A percentile compares a stretch with the other conserved stretches of the same genome.
phyloP scores from a whole-genome alignment of 768 basidiomycete genomes.

The Calocera cornea region DNA sequence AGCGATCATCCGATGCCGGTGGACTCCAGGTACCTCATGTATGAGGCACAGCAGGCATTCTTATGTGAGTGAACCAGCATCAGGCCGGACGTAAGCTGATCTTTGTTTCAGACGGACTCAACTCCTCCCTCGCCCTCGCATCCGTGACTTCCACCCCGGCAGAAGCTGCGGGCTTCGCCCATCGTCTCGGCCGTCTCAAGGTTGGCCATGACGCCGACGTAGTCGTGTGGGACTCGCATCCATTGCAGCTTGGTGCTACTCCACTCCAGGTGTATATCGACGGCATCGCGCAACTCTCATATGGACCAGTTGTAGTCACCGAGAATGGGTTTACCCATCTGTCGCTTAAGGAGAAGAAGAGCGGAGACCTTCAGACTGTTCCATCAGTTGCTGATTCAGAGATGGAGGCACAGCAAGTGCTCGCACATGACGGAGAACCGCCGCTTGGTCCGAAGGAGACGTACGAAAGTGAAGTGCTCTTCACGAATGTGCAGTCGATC shows the following conservation, averaged over 20 bases:
- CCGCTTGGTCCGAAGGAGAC: background rate
- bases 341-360: constrained; percentile 19
- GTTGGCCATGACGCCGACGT: constrained; percentile 26
- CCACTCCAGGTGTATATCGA: constrained; percentile 30
- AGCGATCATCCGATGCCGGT: background rate
- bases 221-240: constrained; percentile 28
- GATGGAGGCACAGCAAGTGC: background rate
- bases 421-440: constrained; percentile 4
- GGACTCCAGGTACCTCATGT: constrained; percentile 13
- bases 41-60: constrained; percentile 23
- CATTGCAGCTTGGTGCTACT: constrained; percentile 26
- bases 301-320: background rate
- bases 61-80: constrained; percentile 6
- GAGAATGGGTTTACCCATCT: constrained; percentile 8
- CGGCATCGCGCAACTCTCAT: constrained; percentile 27
- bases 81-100: background rate
- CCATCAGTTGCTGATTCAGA: constrained; percentile 1
- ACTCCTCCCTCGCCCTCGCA: constrained; percentile 12
- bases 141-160: constrained; percentile 26
- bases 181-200: constrained; percentile 26
- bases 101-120: constrained; percentile 4
- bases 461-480: constrained; percentile 8
- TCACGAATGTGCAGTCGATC: constrained; percentile 10
- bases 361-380: constrained; percentile 13
- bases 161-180: constrained; percentile 23